Conservation (phyloP, 2,329 filamentous ascomycete species). For the Chrysoporthe cubensis region DNA sequence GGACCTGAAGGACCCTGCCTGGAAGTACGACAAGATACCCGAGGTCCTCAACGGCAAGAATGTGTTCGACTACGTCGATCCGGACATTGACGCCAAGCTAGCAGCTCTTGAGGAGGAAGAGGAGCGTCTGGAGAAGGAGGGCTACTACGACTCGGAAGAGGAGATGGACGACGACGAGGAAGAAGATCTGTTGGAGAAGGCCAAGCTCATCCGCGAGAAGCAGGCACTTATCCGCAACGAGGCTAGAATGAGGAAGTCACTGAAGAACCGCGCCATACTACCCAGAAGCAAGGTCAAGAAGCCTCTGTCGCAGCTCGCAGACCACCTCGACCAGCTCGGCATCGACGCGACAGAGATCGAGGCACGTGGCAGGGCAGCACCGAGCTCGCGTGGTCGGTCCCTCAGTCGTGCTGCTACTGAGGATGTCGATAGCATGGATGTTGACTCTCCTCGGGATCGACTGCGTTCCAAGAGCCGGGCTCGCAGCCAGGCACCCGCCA, state of each 20-base stretch:
- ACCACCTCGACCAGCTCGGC: constrained; percentile 81
- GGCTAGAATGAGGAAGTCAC: constrained; percentile 89
- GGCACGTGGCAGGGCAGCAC: constrained; percentile 71
- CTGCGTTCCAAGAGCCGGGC: constrained; percentile 75
- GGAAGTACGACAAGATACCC: constrained; percentile 95
- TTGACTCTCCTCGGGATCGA: constrained; percentile 63
- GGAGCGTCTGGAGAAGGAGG: constrained; percentile 86
- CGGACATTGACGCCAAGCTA: constrained; percentile 93
- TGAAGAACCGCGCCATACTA: constrained; percentile 96
- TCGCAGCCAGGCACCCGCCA: constrained; percentile 58
- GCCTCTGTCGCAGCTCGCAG: constrained; percentile 84
- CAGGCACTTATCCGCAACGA: constrained; percentile 90
- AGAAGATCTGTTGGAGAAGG: constrained; percentile 86
- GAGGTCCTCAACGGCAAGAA: constrained; percentile 96
- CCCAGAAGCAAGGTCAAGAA: constrained; percentile 81
- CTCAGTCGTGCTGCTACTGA: constrained; percentile 63
- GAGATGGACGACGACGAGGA: constrained; percentile 87
- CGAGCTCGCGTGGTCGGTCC: constrained; percentile 70
- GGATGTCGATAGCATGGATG: constrained; percentile 76
- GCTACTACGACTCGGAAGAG: constrained; percentile 87
- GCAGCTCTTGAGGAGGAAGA: constrained; percentile 93
- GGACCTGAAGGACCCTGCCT: constrained; percentile 82
- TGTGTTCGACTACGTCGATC: constrained; percentile 95
- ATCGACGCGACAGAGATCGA: constrained; percentile 79
- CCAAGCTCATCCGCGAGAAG: constrained; percentile 95